Evolutionary conservation across 1,139 yeast species (phyloP), one percentile per base, ranked within the genome.

Genomic region (Geotrichum phurueaensis): DNA sequence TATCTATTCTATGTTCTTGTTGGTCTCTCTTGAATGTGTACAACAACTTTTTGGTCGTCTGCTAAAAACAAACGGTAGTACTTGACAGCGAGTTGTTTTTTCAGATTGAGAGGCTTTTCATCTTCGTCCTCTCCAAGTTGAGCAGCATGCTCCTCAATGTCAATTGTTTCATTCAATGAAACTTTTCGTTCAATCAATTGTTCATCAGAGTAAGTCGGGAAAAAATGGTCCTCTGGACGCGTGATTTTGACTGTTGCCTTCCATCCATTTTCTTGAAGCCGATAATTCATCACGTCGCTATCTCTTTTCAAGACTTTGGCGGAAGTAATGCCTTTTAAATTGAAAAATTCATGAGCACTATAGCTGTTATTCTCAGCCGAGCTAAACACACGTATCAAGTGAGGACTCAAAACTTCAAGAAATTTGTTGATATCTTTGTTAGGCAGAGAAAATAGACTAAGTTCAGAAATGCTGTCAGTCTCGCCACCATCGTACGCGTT

Each of bases 171-270:
- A 51, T 57, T 53, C 2, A 61, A 22, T 10, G 54, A 51, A 50
- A 61, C 36, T 13, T 54, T 57, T 18, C 63, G 53, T 31, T 61
- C 60, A 18, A 61, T 29, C 2, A 61, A 36, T 29, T 61, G 63
- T 45, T 61, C 61, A 27, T 54, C 53, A 12, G 63, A 52, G 48
- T 58, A 61, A 15, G 45, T 39, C 10, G 51, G 23, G 36, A 23
- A 54, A n/a, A 22, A 9, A 23, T 54, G 50, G 12, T 43, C 49
- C 23, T 56, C 57, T n/a, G 62, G 62, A 22, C 62, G 18, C 33
- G 56, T 50, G 25, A 57, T 53, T 25, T 43, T 53, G 47, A 59
- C 54, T 15, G 57, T 49, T 18, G 59, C 62, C 25, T 59, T 56
- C 59, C 61, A 59, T 7, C 61, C 61, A 10, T 55, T 50, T 18